phyloP scores from a whole-genome alignment of 345 rosid genomes.

The Streptanthus diversifolius region DNA sequence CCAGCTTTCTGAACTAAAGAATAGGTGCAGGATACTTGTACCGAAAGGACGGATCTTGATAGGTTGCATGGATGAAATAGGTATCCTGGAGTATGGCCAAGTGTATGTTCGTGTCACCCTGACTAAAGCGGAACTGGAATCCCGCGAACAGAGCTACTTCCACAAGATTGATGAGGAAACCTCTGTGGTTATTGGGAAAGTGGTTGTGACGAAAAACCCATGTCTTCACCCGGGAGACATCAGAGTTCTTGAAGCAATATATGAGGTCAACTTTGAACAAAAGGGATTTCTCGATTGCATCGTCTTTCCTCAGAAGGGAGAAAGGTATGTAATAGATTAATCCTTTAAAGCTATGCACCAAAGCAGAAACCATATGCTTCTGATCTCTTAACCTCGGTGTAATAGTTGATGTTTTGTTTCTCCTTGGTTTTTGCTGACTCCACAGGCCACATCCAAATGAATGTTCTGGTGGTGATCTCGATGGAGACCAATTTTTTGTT shows the following conservation, averaged over 20 bases:
- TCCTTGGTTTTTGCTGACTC: constrained; percentile 6
- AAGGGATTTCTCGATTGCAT: constrained; percentile 70
- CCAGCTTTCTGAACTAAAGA: constrained; percentile 61
- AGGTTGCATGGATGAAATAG: constrained; percentile 87
- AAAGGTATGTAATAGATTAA: constrained; percentile 45
- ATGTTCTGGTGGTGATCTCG: constrained; percentile 99
- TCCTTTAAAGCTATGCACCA: background rate
- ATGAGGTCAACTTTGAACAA: constrained; percentile 53
- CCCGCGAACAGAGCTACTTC: constrained; percentile 51
- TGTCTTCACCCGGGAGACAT: constrained; percentile 97
- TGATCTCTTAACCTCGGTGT: background rate
- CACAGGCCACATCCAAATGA: constrained; percentile 96
- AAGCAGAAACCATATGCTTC: constrained; percentile 20
- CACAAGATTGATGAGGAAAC: constrained; percentile 60
- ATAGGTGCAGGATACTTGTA: constrained; percentile 70
- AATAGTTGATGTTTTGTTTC: background rate
- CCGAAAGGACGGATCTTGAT: constrained; percentile 78
- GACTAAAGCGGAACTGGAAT: constrained; percentile 60
- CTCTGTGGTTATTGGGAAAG: constrained; percentile 59
- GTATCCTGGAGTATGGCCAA: constrained; percentile 74
- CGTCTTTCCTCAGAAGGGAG: constrained; percentile 80
- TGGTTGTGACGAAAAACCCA: constrained; percentile 88
- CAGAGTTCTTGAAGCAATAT: constrained; percentile 83
- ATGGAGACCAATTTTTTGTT: constrained; percentile 82
- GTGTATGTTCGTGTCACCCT: constrained; percentile 67